These are phyloP conservation scores for Pichia californica DNA, from an alignment of 805 yeast genomes.

Conservation along the genomic window DNA sequence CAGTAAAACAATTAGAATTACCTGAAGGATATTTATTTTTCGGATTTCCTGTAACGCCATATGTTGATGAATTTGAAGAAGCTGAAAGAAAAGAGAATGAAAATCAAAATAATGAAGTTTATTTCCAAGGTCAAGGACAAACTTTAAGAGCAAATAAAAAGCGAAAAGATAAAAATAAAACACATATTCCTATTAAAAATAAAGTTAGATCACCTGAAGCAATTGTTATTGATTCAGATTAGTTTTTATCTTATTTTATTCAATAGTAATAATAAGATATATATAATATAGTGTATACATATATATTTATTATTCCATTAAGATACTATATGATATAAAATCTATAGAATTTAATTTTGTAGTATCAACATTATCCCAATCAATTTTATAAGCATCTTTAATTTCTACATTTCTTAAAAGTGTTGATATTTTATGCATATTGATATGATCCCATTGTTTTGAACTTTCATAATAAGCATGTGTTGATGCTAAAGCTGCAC, in stretches of 20 bases:
- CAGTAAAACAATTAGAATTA: constrained; percentile 64
- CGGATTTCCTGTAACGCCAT: constrained; percentile 75
- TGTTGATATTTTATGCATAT: constrained; percentile 40
- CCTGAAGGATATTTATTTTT: constrained; percentile 88
- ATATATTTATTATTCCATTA: not conserved
- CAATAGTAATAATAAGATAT: not conserved
- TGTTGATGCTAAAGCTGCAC: constrained; percentile 31
- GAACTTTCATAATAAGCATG: constrained; percentile 39
- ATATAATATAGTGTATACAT: too few relatives aligned
- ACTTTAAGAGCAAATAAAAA: constrained; percentile 52
- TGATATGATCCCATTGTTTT: constrained; percentile 40
- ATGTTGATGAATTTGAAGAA: constrained; percentile 33
- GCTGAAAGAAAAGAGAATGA: constrained; percentile 19
- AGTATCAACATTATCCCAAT: not conserved
- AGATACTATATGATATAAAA: constrained; percentile 4
- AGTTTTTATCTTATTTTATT: not conserved
- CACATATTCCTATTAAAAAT: constrained; percentile 51
- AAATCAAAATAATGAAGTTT: constrained; percentile 5
- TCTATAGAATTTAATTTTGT: not conserved
- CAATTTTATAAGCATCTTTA: constrained; percentile 5
- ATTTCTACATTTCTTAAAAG: constrained; percentile 31
- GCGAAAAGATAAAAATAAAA: constrained; percentile 50
- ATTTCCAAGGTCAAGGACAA: constrained; percentile 66
- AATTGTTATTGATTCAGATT: constrained; percentile 64
- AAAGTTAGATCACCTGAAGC: constrained; percentile 68